Evolutionary conservation across 768 basidiomycete genomes (phyloP).

Genomic region (Calvatia gigantea): DNA sequence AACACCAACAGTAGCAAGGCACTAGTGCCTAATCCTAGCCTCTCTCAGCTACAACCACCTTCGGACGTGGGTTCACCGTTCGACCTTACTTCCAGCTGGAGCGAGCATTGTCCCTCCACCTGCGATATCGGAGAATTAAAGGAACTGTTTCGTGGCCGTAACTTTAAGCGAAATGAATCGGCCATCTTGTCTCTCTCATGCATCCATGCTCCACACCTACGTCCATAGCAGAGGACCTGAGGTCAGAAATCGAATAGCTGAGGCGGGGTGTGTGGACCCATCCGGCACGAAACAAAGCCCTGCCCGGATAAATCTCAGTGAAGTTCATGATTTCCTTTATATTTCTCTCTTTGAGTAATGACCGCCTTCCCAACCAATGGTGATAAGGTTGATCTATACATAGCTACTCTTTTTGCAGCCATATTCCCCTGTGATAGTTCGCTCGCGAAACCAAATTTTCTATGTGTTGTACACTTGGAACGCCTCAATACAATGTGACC

Average conservation of each 20-base stretch:
- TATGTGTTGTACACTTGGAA: too few relatives aligned
- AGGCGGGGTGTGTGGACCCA: conserved; percentile 4
- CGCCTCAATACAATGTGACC: too few relatives aligned
- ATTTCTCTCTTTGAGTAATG: too few relatives aligned
- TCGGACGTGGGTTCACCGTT: background rate
- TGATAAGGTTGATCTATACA: background rate
- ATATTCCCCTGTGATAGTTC: too few relatives aligned
- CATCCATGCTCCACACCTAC: background rate
- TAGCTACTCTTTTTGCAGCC: too few relatives aligned
- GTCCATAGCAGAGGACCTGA: background rate
- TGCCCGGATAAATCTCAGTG: background rate
- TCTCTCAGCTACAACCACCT: background rate
- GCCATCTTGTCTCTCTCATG: background rate
- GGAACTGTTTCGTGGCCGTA: background rate
- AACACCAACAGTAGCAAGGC: background rate
- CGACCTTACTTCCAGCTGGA: background rate
- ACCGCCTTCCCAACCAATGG: too few relatives aligned
- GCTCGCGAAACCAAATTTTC: too few relatives aligned
- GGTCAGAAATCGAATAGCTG: conserved; percentile 4
- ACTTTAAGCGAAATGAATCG: background rate
- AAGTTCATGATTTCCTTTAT: too few relatives aligned
- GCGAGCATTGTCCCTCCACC: background rate
- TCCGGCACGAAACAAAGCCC: background rate
- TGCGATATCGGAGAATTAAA: background rate
- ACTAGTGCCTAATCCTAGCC: background rate